Conservation (phyloP, 2,329 filamentous ascomycete genomes). For the Byssochlamys sp. region DNA sequence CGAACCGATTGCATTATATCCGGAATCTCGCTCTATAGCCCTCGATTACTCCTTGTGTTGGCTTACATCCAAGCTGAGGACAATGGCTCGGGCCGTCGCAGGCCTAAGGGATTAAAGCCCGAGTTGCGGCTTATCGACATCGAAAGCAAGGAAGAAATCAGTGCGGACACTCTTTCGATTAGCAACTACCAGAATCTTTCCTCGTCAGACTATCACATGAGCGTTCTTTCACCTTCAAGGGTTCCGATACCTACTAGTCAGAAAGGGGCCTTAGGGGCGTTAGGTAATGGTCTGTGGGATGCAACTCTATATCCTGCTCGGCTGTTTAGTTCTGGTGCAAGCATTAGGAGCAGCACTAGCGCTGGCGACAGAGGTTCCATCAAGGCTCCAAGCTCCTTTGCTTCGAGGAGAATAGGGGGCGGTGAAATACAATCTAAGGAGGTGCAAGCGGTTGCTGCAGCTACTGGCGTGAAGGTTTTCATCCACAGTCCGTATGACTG, state of each 20-base stretch:
- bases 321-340: constrained; percentile 78
- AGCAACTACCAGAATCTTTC: constrained; percentile 79
- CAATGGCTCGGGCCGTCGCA: constrained; percentile 54
- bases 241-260: constrained; percentile 56
- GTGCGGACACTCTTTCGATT: constrained; percentile 75
- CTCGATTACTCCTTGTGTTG: constrained; percentile 79
- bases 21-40: constrained; percentile 91
- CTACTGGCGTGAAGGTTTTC: constrained; percentile 68
- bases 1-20: constrained; percentile 97
- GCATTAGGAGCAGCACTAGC: constrained; percentile 51
- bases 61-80: constrained; percentile 73
- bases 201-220: constrained; percentile 84
- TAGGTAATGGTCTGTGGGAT: constrained; percentile 74
- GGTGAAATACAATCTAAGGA: constrained; percentile 30
- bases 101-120: constrained; percentile 71
- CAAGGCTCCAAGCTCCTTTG: constrained; percentile 42
- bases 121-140: constrained; percentile 88
- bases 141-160: constrained; percentile 68
- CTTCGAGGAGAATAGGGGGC: constrained; percentile 43
- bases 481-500: constrained; percentile 96
- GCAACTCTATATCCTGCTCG: constrained; percentile 77
- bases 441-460: constrained; percentile 41
- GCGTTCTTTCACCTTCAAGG: constrained; percentile 67
- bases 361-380: constrained; percentile 50
- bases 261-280: constrained; percentile 64